A percentile compares a stretch with the other conserved stretches of the same genome.
phyloP scores from a whole-genome alignment of 1,284 basidiomycete species.

The Exsudoporus floridanus region DNA sequence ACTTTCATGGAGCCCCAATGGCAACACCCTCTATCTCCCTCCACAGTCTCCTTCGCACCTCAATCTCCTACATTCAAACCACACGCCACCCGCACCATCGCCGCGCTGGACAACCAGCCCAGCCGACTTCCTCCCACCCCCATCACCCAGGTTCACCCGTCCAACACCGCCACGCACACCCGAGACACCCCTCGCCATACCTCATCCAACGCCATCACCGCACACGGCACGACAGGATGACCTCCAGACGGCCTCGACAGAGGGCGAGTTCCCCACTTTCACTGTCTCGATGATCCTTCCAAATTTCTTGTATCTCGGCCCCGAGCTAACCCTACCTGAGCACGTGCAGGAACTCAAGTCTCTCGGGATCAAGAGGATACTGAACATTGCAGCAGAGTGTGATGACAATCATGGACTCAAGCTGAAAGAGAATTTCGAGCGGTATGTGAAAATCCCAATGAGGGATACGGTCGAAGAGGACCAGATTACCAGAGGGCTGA shows the following conservation, averaged over 20 bases:
- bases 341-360: conserved; percentile 73
- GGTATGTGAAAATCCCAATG: conserved; percentile 87
- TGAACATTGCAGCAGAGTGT: conserved; percentile 92
- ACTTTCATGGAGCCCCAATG: conserved; percentile 24
- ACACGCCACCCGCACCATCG: conserved; percentile 53
- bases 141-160: conserved; percentile 40
- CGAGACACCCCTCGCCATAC: conserved; percentile 42
- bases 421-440: conserved; percentile 69
- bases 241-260: conserved; percentile 52
- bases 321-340: conserved; percentile 73
- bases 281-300: conserved; percentile 86
- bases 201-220: conserved; percentile 42
- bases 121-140: conserved; percentile 35
- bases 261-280: conserved; percentile 63
- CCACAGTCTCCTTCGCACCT: conserved; percentile 63
- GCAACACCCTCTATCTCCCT: conserved; percentile 40
- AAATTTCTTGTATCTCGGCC: conserved; percentile 87
- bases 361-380: conserved; percentile 82
- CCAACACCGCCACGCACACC: conserved; percentile 56
- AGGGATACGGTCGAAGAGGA: conserved; percentile 94
- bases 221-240: conserved; percentile 58
- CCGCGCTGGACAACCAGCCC: conserved; percentile 35
- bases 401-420: conserved; percentile 77
- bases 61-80: conserved; percentile 54
- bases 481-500: conserved; percentile 79